A percentile compares a stretch with the other conserved stretches of the same genome.
Evolutionary conservation across 2,329 filamentous ascomycete species (phyloP).

Genomic region (Colletotrichum shisoi): DNA sequence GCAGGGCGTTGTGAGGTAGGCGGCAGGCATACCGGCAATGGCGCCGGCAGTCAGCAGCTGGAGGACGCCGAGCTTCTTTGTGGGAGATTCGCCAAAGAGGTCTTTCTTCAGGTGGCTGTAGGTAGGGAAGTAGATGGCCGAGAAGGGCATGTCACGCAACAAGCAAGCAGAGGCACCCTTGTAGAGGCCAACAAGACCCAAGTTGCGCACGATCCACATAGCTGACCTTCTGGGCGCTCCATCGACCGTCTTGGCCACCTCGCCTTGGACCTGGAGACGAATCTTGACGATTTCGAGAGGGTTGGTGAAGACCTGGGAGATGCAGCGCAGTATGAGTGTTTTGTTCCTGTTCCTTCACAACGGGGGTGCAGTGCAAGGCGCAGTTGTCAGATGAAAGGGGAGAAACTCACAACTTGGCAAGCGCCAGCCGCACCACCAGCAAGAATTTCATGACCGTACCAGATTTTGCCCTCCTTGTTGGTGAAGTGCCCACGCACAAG

Average conservation of each 20-base stretch:
- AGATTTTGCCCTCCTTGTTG: constrained; percentile 77
- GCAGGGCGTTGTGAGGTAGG: constrained; percentile 95
- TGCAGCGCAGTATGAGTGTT: constrained; percentile 32
- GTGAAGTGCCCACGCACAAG: constrained; percentile 80
- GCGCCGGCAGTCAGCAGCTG: constrained; percentile 94
- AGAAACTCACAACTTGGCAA: constrained; percentile 86
- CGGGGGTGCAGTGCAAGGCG: neutral
- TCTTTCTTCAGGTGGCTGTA: constrained; percentile 95
- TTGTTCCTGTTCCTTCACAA: neutral
- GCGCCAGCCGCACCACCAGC: constrained; percentile 89
- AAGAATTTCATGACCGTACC: constrained; percentile 75
- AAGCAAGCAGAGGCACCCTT: constrained; percentile 95
- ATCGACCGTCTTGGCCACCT: constrained; percentile 87
- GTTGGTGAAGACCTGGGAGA: constrained; percentile 85
- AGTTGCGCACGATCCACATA: constrained; percentile 96
- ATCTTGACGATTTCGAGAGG: constrained; percentile 99
- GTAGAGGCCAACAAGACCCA: constrained; percentile 93
- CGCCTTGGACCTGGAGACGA: constrained; percentile 94
- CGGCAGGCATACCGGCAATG: constrained; percentile 89
- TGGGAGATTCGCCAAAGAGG: constrained; percentile 86
- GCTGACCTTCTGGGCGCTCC: constrained; percentile 86
- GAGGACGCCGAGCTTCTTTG: constrained; percentile 86
- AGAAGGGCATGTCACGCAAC: constrained; percentile 95
- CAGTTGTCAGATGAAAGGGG: neutral
- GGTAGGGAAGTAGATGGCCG: constrained; percentile 97